Conservation (phyloP, 1,284 basidiomycete species). For the Polyporus tsugae region DNA sequence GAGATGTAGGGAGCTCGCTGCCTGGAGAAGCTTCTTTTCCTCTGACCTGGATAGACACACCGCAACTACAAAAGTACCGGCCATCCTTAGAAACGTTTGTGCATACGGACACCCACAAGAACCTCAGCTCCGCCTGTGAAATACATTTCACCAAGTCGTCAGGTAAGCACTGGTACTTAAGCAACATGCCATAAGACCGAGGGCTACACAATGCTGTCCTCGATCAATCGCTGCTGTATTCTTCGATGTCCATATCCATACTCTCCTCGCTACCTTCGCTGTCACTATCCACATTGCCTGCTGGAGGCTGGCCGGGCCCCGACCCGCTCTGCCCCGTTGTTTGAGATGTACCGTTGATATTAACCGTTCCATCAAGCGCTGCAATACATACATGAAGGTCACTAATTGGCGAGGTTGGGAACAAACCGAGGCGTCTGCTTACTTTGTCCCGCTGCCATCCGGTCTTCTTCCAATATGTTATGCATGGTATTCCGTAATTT, state of each 20-base stretch:
- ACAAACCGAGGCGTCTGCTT: neutral
- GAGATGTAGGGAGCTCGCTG: too few species aligned
- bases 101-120: neutral
- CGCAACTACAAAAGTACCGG: neutral
- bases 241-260: conserved; percentile 32
- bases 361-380: conserved; percentile 7
- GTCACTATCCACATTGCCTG: conserved; percentile 24
- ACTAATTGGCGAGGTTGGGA: neutral
- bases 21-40: too few species aligned
- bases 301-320: neutral
- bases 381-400: neutral
- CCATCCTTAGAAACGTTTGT: neutral
- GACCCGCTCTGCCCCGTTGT: conserved; percentile 7
- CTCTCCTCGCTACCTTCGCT: conserved; percentile 31
- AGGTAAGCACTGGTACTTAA: neutral
- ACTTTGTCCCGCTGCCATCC: conserved; percentile 24
- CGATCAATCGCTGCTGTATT: conserved; percentile 27
- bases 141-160: neutral
- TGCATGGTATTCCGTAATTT: conserved; percentile 48
- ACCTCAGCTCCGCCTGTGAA: neutral
- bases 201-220: neutral
- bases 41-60: neutral
- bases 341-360: conserved; percentile 22
- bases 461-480: conserved; percentile 37
- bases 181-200: neutral